Evolutionary conservation across 2,329 filamentous ascomycete genomes (phyloP).

Genomic region (Alternaria solani): DNA sequence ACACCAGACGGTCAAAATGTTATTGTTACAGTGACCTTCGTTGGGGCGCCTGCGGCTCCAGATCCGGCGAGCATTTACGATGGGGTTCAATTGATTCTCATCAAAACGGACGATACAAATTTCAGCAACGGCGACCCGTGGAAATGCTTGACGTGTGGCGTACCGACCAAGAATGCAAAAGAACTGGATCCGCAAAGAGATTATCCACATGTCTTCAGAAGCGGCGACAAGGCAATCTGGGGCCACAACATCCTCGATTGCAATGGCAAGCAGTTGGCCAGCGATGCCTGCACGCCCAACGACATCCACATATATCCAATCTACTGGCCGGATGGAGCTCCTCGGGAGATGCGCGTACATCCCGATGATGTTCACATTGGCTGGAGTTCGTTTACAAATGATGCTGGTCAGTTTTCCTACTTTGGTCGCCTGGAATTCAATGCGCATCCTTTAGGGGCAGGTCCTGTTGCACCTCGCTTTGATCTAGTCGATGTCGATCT

Average conservation of each 20-base stretch:
- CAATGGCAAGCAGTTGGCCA: constrained; percentile 38
- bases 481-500: constrained; percentile 47
- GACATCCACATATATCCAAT: constrained; percentile 54
- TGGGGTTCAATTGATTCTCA: constrained; percentile 53
- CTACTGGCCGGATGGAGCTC: constrained; percentile 48
- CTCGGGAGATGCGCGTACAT: constrained; percentile 57
- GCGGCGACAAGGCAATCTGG: constrained; percentile 49
- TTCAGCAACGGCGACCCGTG: constrained; percentile 58
- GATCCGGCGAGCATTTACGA: constrained; percentile 54
- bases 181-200: constrained; percentile 34
- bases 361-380: constrained; percentile 57
- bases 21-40: constrained; percentile 51
- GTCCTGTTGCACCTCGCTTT: constrained; percentile 38
- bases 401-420: constrained; percentile 42
- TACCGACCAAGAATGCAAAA: constrained; percentile 45
- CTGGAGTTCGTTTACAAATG: constrained; percentile 50
- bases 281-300: constrained; percentile 51
- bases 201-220: constrained; percentile 57
- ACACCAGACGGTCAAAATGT: constrained; percentile 57
- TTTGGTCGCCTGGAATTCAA: constrained; percentile 56
- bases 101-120: constrained; percentile 47
- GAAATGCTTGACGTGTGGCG: constrained; percentile 59
- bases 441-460: constrained; percentile 27
- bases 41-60: constrained; percentile 53
- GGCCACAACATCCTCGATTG: constrained; percentile 51